A percentile compares a stretch with the other conserved stretches of the same genome.
Evolutionary conservation across 2,329 filamentous ascomycete species (phyloP).

Genomic region (Aphanocladium album): DNA sequence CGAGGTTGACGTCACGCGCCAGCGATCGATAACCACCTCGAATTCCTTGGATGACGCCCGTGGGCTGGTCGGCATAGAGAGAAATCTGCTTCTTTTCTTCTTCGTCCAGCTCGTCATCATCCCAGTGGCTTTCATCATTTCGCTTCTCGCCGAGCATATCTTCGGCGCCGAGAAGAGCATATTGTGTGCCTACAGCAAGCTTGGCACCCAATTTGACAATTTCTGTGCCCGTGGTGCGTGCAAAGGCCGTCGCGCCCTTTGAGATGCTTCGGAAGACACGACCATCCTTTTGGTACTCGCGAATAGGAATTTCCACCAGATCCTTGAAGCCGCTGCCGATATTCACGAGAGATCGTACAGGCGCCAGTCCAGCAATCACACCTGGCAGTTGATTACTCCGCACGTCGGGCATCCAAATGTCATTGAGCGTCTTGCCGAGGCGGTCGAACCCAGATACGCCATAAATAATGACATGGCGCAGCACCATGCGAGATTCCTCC

Average conservation of each 20-base stretch:
- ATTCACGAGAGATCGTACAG: constrained; percentile 85
- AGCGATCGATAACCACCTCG: constrained; percentile 77
- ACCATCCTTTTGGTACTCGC: constrained; percentile 91
- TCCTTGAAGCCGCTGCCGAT: constrained; percentile 83
- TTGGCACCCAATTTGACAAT: constrained; percentile 94
- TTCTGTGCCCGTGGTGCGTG: constrained; percentile 87
- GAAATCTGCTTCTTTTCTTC: constrained; percentile 76
- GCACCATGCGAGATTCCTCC: constrained; percentile 78
- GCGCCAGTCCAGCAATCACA: constrained; percentile 82
- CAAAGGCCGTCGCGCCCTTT: constrained; percentile 86
- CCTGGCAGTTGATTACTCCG: constrained; percentile 82
- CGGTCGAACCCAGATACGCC: constrained; percentile 87
- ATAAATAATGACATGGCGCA: constrained; percentile 88
- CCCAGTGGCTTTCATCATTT: constrained; percentile 39
- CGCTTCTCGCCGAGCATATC: constrained; percentile 58
- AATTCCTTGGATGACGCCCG: constrained; percentile 81
- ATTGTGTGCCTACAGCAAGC: constrained; percentile 89
- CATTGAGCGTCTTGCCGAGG: constrained; percentile 83
- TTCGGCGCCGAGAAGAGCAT: constrained; percentile 84
- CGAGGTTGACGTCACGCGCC: constrained; percentile 78
- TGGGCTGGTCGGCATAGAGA: constrained; percentile 89
- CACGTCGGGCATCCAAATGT: constrained; percentile 95
- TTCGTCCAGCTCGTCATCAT: constrained; percentile 58
- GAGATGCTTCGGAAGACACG: constrained; percentile 85
- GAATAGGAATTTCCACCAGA: constrained; percentile 82